Evolutionary conservation across 441 rosid genomes (phyloP), one percentile per base, ranked within the genome.

Genomic region (Populus hybrid): DNA sequence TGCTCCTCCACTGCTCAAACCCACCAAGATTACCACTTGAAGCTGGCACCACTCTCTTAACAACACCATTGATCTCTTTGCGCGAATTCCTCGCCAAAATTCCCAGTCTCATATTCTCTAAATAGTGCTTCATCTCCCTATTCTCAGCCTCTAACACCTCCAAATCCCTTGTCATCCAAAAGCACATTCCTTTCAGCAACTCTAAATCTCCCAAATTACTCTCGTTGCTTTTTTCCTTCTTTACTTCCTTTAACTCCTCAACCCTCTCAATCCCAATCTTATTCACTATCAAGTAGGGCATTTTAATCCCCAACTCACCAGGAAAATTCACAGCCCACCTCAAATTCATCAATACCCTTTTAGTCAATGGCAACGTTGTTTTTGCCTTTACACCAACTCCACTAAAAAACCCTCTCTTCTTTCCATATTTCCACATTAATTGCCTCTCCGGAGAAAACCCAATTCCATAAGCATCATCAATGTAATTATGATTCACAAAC

Each of bases 111-210:
- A 88, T 85, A 42, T 83, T 87, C 82, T 87, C 86, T 38, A 90
- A 28, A 69, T 74, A 80, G 50, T 80, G 85, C 83, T 84, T 87
- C 88, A 87, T 80, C 10, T 78, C 88, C 59, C 61, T 82, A 73
- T 88, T 90, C 63, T 90, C 89, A 79, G 80, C 82, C 79, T 85
- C 88, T 79, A 90, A 79, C 67, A 64, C 80, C 73, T 86, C 88
- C 86, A 90, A 82, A 77, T 90, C 94, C 59, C 82, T 87, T 76
- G 64, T 80, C 89, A 89, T 84, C 92, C 87, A 84, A 59, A 81
- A 79, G 70, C 83, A 86, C 87, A 85, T 76, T 10, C 88, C 89
- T 77, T 88, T 88, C 81, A 89, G 24, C 84, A 88, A 74, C 71
- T 88, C 90, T 67, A 78, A 3, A 32, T 87, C 90, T 68, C 88